Evolutionary conservation across 140 eudicot genomes (phyloP), one percentile per base, ranked within the genome.

Genomic region (Senecio squalidus): DNA sequence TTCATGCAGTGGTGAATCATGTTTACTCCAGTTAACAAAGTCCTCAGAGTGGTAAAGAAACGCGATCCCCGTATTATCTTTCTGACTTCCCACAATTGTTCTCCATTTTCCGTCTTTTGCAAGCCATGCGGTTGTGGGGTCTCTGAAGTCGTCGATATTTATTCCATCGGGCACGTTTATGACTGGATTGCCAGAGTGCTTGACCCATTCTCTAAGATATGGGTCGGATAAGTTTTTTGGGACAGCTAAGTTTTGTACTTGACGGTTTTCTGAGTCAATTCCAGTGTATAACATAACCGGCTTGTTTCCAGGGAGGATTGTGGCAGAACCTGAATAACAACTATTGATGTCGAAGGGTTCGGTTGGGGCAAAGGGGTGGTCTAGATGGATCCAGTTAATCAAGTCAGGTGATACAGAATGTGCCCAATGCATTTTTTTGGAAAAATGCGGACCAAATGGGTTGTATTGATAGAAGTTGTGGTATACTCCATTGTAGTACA

Each of bases 81-180:
- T 78, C 62, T 69, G 54, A 45, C 86, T 78, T 16, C 96, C 96
- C 7, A 87, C 63, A 2, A 80, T 4, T 0, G 68, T 57, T 18
- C 86, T 48, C 89, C 96, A 83, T 67, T 22, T 76, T 6, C 74
- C 70, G 33, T 82, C 88, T 0, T 74, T 55, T 0, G 78, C 79
- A 4, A 46, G 73, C 96, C 96, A 87, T 0, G 89, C 82, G 1
- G 93, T 87, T 13, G 80, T 80, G 1, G 94, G 94, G 59, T 84
- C 94, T 59, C 94, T 65, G 44, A 60, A 85, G 24, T 54, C 47
- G 0, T 33, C 44, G 0, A 43, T 66, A n/a, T 64, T 70, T 30
- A 78, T 78, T 4, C 70, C 88, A 9, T 68, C 70, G 2, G 71
- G 75, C 9, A 81, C 59, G 57, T 66, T 30, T 36, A 80, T 60